A percentile compares a stretch with the other conserved stretches of the same genome.
Conservation (phyloP, 2,329 filamentous ascomycete genomes). For the Lasiodiplodia sp. region DNA sequence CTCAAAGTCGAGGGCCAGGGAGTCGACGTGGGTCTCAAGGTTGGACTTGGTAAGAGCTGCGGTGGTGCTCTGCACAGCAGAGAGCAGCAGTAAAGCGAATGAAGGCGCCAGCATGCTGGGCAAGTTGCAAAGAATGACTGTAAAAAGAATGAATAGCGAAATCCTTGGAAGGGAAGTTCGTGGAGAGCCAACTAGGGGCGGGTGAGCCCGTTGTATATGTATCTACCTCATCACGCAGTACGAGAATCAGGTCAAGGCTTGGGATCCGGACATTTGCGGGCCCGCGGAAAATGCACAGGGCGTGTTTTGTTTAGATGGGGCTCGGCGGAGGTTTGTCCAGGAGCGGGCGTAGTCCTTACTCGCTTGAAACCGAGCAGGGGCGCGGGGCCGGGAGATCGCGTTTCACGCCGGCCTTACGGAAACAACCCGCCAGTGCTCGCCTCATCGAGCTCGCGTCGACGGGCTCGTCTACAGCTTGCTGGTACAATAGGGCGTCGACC, state of each 20-base stretch:
- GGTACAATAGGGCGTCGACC: not conserved
- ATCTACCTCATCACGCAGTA: slow-evolving; percentile 8
- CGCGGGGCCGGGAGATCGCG: slow-evolving; percentile 23
- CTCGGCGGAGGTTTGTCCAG: slow-evolving; percentile 18
- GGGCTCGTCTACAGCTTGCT: not conserved
- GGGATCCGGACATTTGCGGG: slow-evolving; percentile 14
- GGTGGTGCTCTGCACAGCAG: slow-evolving; percentile 42
- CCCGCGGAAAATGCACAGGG: slow-evolving; percentile 13
- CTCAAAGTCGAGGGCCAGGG: slow-evolving; percentile 56
- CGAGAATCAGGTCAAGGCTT: slow-evolving; percentile 14
- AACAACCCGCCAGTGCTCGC: not conserved
- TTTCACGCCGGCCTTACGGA: slow-evolving; percentile 22
- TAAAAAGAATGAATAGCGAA: slow-evolving; percentile 22
- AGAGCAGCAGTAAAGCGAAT: slow-evolving; percentile 43
- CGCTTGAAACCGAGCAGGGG: slow-evolving; percentile 27
- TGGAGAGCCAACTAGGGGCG: not conserved
- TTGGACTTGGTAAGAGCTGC: slow-evolving; percentile 51
- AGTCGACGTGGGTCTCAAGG: slow-evolving; percentile 52
- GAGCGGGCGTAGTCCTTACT: slow-evolving; percentile 7
- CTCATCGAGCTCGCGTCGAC: not conserved
- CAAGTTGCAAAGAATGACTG: slow-evolving; percentile 36
- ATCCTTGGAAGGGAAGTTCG: not conserved
- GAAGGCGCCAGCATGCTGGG: slow-evolving; percentile 41
- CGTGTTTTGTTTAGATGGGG: slow-evolving; percentile 29
- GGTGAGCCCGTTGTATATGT: not conserved